These are phyloP conservation scores for Trichoderma breve DNA, from an alignment of 2,329 filamentous ascomycete species.

Conservation along the genomic window DNA sequence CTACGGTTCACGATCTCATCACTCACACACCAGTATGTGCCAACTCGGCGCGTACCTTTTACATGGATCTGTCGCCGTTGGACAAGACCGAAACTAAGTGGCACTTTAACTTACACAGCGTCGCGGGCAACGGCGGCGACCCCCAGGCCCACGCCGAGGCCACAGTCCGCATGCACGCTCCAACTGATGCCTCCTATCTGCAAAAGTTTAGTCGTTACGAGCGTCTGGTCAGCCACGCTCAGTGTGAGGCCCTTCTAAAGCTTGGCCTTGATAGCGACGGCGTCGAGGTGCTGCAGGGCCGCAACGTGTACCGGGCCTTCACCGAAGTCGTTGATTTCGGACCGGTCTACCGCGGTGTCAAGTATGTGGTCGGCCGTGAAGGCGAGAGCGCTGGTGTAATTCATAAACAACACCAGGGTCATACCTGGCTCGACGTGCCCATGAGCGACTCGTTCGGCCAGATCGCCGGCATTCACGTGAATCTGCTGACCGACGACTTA, in stretches of 20 bases:
- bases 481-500: neutral
- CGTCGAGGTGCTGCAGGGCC: neutral
- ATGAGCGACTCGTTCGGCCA: neutral
- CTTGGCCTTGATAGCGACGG: neutral
- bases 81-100: neutral
- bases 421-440: neutral
- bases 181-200: neutral
- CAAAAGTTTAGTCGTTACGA: neutral
- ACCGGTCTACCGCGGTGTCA: neutral
- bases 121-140: neutral
- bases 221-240: neutral
- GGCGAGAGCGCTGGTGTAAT: neutral
- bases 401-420: neutral
- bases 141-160: neutral
- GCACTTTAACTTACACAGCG: neutral
- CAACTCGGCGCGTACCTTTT: neutral
- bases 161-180: neutral
- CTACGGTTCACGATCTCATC: neutral
- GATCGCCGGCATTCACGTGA: neutral
- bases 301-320: neutral
- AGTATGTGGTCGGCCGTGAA: neutral
- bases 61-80: neutral
- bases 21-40: neutral
- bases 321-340: neutral
- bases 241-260: neutral